Evolutionary conservation across 2,329 filamentous ascomycete genomes (phyloP).

Genomic region (Leptographium galeiforme): DNA sequence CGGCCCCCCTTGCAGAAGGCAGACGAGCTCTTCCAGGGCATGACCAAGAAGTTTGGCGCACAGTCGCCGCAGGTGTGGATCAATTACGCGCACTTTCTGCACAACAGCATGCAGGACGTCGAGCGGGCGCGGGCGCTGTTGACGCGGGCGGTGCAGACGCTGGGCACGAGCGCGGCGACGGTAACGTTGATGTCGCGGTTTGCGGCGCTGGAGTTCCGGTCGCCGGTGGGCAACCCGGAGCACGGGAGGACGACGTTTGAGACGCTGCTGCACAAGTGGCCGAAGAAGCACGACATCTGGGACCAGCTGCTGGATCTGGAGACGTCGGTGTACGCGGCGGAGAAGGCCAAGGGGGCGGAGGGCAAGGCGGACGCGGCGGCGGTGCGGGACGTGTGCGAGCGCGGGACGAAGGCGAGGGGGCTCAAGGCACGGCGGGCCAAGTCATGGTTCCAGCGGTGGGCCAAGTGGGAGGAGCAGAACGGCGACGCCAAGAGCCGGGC

Average conservation of each 20-base stretch:
- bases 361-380: constrained; percentile 34
- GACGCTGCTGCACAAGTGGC: constrained; percentile 67
- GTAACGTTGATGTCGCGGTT: constrained; percentile 68
- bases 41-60: constrained; percentile 81
- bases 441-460: constrained; percentile 86
- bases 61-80: constrained; percentile 71
- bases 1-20: constrained; percentile 49
- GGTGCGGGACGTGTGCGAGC: constrained; percentile 69
- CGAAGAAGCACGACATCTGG: constrained; percentile 87
- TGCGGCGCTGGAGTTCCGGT: constrained; percentile 82
- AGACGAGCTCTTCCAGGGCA: constrained; percentile 71
- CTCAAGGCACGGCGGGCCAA: constrained; percentile 74
- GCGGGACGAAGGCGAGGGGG: constrained; percentile 53
- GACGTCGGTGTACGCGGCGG: constrained; percentile 41
- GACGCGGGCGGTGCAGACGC: constrained; percentile 69
- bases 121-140: constrained; percentile 68
- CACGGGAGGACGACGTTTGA: constrained; percentile 92
- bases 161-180: constrained; percentile 47
- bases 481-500: constrained; percentile 59
- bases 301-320: constrained; percentile 85
- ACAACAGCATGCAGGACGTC: constrained; percentile 56
- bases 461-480: constrained; percentile 67
- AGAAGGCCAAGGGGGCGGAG: constrained; percentile 33
- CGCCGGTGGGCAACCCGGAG: constrained; percentile 68
- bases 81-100: constrained; percentile 90